Conservation (phyloP, 305 asterid genomes). For the Solanum hybrid region DNA sequence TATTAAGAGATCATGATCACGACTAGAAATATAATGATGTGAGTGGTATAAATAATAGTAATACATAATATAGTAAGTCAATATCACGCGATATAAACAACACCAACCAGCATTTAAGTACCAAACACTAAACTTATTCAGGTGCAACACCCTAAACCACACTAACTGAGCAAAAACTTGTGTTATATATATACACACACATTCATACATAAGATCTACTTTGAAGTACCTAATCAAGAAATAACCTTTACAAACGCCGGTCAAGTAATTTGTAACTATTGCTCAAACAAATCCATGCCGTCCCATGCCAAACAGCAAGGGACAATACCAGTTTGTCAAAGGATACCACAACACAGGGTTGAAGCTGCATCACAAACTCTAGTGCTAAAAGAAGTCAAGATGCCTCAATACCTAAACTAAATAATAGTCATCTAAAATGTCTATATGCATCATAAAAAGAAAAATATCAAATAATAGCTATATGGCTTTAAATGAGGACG, state of each 20-base stretch:
- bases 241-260: neutral
- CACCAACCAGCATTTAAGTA: neutral
- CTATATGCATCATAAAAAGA: neutral
- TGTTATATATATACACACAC: neutral
- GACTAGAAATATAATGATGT: neutral
- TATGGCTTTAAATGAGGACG: neutral
- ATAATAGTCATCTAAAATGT: neutral
- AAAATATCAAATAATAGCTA: neutral
- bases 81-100: neutral
- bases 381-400: neutral
- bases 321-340: neutral
- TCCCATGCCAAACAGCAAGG: neutral
- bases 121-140: neutral
- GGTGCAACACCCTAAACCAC: neutral
- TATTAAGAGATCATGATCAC: neutral
- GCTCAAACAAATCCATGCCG: neutral
- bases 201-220: neutral
- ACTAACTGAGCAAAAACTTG: neutral
- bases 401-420: neutral
- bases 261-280: neutral
- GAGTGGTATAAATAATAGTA: neutral
- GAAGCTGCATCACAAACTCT: neutral
- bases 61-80: neutral
- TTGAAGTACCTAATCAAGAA: neutral
- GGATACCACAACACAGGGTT: neutral